These are phyloP conservation scores for Ceratobasidium sp. DNA, from an alignment of 1,284 basidiomycete genomes.

Conservation along the genomic window DNA sequence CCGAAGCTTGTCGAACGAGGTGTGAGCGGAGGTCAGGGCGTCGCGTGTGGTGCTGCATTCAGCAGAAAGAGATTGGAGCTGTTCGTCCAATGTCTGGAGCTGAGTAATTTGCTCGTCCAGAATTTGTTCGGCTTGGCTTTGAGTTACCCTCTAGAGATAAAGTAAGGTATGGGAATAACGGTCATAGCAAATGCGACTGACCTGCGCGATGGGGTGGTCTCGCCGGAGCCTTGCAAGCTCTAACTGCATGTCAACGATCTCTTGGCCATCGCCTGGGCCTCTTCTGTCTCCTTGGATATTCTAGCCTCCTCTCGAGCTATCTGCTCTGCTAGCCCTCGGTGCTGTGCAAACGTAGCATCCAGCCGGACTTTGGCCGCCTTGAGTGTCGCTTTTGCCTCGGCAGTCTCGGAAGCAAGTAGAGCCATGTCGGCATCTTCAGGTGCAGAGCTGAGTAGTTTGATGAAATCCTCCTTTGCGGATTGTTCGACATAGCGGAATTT, in stretches of 20 bases:
- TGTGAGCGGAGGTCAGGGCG: constrained; percentile 19
- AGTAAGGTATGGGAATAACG: not conserved
- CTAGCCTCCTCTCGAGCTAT: constrained; percentile 22
- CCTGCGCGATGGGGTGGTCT: constrained; percentile 29
- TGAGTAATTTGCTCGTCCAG: constrained; percentile 24
- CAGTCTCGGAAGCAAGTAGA: constrained; percentile 17
- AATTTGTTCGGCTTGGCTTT: constrained; percentile 30
- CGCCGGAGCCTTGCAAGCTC: constrained; percentile 19
- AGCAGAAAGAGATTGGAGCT: constrained; percentile 22
- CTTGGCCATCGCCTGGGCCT: constrained; percentile 22
- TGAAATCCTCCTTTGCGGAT: constrained; percentile 34
- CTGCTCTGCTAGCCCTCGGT: constrained; percentile 19
- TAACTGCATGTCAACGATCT: constrained; percentile 33
- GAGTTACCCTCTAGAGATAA: constrained; percentile 8
- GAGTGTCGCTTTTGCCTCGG: constrained; percentile 22
- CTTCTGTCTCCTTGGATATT: constrained; percentile 16
- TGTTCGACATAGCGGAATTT: constrained; percentile 36
- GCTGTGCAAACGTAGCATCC: constrained; percentile 21
- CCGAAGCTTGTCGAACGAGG: constrained; percentile 28
- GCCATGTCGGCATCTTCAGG: constrained; percentile 31
- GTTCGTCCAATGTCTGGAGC: constrained; percentile 21
- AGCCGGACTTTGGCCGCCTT: constrained; percentile 30
- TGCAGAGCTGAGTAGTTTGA: constrained; percentile 29
- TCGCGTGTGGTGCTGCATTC: constrained; percentile 22
- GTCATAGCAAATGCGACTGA: not conserved